These are phyloP conservation scores for Mimosa pudica DNA, from an alignment of 306 rosid genomes.

Conservation along the genomic window DNA sequence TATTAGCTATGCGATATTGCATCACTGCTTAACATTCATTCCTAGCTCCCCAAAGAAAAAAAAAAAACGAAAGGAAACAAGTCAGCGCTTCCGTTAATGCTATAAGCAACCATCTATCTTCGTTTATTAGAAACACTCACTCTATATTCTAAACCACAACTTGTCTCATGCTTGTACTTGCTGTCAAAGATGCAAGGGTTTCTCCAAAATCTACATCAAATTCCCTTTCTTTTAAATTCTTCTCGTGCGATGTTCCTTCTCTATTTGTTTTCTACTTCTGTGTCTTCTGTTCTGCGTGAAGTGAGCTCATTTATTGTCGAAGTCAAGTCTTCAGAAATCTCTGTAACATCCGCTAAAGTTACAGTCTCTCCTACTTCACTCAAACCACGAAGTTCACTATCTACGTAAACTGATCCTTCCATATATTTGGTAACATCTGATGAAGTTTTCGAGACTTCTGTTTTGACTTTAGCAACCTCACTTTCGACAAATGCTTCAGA, in stretches of 20 bases:
- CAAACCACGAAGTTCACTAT: constrained; percentile 5
- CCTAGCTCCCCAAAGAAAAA: too few species aligned
- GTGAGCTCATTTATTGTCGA: constrained; percentile 21
- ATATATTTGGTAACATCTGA: neutral
- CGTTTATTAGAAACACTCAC: neutral
- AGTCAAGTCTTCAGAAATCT: constrained; percentile 19
- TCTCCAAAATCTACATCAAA: too few species aligned
- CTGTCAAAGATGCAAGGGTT: too few species aligned
- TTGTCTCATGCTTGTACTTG: neutral
- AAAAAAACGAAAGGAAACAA: too few species aligned
- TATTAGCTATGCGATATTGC: too few species aligned
- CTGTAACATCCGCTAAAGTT: constrained; percentile 25
- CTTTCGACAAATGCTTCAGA: constrained; percentile 22
- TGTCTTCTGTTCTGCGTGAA: constrained; percentile 23
- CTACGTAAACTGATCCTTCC: constrained; percentile 23
- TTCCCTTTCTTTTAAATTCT: too few species aligned
- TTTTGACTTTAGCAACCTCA: constrained; percentile 25
- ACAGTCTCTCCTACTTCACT: constrained; percentile 21
- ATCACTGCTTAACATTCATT: too few species aligned
- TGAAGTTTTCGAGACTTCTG: constrained; percentile 9
- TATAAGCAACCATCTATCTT: neutral
- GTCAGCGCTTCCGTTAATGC: neutral
- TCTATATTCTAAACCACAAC: neutral
- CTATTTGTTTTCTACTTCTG: neutral
- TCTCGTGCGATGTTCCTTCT: neutral